A percentile compares a stretch with the other conserved stretches of the same genome.
Evolutionary conservation across 2,329 filamentous ascomycete species (phyloP).

Genomic region (Sporothrix curviconia): DNA sequence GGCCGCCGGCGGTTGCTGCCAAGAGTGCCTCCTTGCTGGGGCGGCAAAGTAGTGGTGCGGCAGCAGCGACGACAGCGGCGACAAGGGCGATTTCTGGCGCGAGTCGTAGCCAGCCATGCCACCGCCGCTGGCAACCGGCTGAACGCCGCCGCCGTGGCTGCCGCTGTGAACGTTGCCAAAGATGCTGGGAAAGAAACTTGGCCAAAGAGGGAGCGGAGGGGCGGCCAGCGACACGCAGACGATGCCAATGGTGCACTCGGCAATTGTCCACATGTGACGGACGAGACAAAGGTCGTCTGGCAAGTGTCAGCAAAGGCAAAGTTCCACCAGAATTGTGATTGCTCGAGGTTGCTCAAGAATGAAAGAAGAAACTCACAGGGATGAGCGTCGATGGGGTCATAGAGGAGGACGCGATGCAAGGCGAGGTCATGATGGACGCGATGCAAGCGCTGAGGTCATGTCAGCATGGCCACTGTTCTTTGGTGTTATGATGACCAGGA

Average conservation of each 20-base stretch:
- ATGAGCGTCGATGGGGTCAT: constrained; percentile 23
- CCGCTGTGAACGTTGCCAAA: neutral
- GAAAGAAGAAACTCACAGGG: constrained; percentile 23
- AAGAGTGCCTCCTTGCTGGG: neutral
- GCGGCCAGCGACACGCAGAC: constrained; percentile 30
- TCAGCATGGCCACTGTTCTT: too few relatives aligned
- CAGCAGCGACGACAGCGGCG: neutral
- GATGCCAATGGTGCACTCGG: constrained; percentile 29
- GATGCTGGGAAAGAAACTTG: constrained; percentile 13
- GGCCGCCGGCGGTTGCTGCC: neutral
- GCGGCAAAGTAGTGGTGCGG: neutral
- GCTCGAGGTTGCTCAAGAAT: too few relatives aligned
- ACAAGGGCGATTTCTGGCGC: neutral
- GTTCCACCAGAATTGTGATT: too few relatives aligned
- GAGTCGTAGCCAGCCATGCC: neutral
- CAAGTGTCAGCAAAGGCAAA: neutral
- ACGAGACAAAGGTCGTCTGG: constrained; percentile 25
- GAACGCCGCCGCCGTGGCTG: neutral
- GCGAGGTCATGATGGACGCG: constrained; percentile 21
- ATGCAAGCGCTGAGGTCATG: constrained; percentile 23
- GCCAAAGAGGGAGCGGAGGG: constrained; percentile 21
- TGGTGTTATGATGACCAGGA: too few relatives aligned
- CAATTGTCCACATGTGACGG: constrained; percentile 28
- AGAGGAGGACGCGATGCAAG: constrained; percentile 23
- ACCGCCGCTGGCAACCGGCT: neutral